Base-by-base conservation (phyloP, 495 filamentous ascomycete genomes). In the Filosporella fistucella region DNA sequence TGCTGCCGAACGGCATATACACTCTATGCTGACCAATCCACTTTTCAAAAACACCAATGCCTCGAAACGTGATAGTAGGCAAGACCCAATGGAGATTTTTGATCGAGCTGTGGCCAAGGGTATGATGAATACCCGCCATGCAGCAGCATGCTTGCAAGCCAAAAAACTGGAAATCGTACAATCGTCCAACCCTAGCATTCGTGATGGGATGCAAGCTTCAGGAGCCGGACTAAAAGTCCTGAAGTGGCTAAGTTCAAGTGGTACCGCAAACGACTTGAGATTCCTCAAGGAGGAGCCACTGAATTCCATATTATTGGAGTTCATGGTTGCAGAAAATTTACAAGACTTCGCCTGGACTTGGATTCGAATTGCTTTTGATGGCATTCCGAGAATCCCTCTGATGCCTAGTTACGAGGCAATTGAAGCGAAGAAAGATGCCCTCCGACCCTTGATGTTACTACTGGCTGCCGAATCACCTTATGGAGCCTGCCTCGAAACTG, bases 11-110 rank as follows among this genome's bases (percentile, higher is more conserved):
- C 56, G 63, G 35, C 81, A 80, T 58, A 42, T 86, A 42, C 61
- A 69, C 21, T 65, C 66, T 9, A 72, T 86, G 23, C 63, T 86
- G 7, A 68, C 71, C 4, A 79, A 78, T 61, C 80, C 82, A 7
- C 67, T 86, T n/a, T 66, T 77, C 42, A 43, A 30, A 16, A 5
- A 24, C 1, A 13, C 21, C 3, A 20, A 16, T 10, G 9, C 13
- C 5, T 18, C 24, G 8, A 29, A 6, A 25, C 10, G 9, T 4
- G 9, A 4, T 21, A 13, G 17, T 5, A 21, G 23, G 4, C 17
- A 38, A 21, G 43, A 55, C 11, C 65, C 64, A 6, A 63, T 70
- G 51, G 59, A 56, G 4, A 30, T 56, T 23, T 65, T 72, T 52
- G 58, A 65, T 21, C 37, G 56, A 24, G 49, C 57, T 11, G 56